Evolutionary conservation across 495 filamentous ascomycete genomes (phyloP), one percentile per base, ranked within the genome.

Genomic region (Pyrenula massariospora): DNA sequence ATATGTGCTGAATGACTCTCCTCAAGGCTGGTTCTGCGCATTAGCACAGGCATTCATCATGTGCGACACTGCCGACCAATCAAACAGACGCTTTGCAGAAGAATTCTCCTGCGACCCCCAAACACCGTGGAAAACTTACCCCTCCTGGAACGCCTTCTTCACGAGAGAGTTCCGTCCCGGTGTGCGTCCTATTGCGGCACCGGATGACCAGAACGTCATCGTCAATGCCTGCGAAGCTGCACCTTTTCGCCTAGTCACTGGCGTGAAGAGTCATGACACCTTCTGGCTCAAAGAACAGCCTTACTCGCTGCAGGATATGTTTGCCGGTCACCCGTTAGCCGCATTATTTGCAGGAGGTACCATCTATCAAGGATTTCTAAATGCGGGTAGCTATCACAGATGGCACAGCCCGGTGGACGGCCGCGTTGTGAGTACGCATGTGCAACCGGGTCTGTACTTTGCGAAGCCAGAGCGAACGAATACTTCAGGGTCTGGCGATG

Each of bases 61-160:
- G 31, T 42, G 31, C 31, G 64, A 74, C 11, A 73, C 77, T 0
- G 77, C 77, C 60, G 79, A 80, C 59, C 31, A 42, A 65, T 55
- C 2, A 2, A 22, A 25, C 31, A 57, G 49, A 24, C 22, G 53
- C 22, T 52, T 52, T 24, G 50, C n/a, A 8, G 50, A 52, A 52
- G 22, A 21, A 19, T 52, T 52, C 50, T 5, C 22, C 5, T 52
- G 50, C 50, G 0, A 58, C 58, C 25, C 55, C 55, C 0, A 64
- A 66, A 53, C 62, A 70, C 31, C 31, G 31, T 42, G 31, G 31
- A 42, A 15, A 5, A 86, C 85, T 22, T 75, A 73, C 66, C 77
- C 71, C 36, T 88, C 84, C 1, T 89, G 86, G 86, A 84, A 91
- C 57, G 73, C 84, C 56, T 91, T 89, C 70, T 91, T 91, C 70